Evolutionary conservation across 805 yeast species (phyloP).

Genomic region (Ogataea pignaliae): DNA sequence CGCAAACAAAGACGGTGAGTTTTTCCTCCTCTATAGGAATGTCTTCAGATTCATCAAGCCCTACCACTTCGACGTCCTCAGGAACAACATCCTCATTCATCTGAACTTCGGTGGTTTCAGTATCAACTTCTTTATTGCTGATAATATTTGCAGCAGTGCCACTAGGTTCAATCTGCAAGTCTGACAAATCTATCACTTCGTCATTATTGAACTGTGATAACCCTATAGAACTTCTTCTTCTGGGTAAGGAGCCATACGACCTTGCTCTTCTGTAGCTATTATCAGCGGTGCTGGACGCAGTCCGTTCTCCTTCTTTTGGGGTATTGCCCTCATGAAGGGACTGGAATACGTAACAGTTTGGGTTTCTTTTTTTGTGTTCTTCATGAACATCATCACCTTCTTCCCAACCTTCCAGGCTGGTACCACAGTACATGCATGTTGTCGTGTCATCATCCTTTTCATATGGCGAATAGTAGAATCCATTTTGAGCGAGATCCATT

Average conservation of each 20-base stretch:
- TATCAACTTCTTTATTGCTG: background rate
- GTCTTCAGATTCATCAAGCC: background rate
- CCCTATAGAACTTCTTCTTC: constrained; percentile 1
- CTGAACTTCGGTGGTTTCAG: background rate
- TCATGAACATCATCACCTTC: constrained; percentile 54
- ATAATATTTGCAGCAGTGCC: background rate
- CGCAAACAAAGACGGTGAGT: background rate
- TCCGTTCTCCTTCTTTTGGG: constrained; percentile 33
- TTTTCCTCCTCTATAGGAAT: background rate
- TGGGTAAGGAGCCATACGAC: constrained; percentile 4
- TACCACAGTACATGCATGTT: constrained; percentile 60
- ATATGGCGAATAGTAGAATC: constrained; percentile 57
- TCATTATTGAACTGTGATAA: background rate
- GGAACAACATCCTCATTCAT: background rate
- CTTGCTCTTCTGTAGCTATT: background rate
- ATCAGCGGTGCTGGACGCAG: constrained; percentile 23
- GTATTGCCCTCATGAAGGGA: background rate
- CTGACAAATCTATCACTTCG: constrained; percentile 6
- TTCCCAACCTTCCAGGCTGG: constrained; percentile 71
- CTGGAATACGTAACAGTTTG: constrained; percentile 38
- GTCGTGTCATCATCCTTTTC: constrained; percentile 48
- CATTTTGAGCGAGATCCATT: constrained; percentile 48
- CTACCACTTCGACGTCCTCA: background rate
- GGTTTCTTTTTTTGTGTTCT: constrained; percentile 48
- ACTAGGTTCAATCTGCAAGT: constrained; percentile 1